Base-by-base conservation (phyloP, 176 grass and related monocot genomes). In the Puccinellia tenuiflora region DNA sequence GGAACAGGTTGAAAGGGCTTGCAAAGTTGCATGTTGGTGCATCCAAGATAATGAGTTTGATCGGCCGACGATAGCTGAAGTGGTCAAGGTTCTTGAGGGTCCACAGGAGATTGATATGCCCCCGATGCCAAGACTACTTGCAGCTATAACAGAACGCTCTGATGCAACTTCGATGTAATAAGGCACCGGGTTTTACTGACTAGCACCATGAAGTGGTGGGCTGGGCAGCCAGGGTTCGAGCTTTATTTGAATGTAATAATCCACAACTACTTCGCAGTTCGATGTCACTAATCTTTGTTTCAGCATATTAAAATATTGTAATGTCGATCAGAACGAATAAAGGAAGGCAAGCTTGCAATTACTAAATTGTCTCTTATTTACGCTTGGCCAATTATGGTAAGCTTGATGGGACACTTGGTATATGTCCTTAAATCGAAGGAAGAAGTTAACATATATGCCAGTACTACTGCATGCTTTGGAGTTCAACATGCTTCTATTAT, bases 1-100 rank as follows among this genome's bases (percentile, higher is more conserved):
- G 29, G 85, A 88, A 71, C 60, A 91, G 67, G 42, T 61, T 33
- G 81, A 80, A 45, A 82, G 52, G 35, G 85, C 56, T 48, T 85
- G 85, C 48, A 91, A 85, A 75, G 71, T 88, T 88, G 81, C 85
- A 21, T 70, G 45, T 57, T 91, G 85, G 89, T 91, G 89, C 73
- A 87, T 91, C 75, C 81, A 91, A 74, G 81, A 70, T 77, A 80
- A 85, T 33, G 89, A 91, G 75, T 60, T 73, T 63, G 20, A 50
- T 51, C 53, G 89, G 29, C 89, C 89, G 0, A 85, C 89, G 9
- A 91, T 91, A 85, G 45, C 13, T 35, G 79, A 90, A 76, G 74
- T 87, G 46, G 84, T 90, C 16, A 60, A 7, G 55, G 77, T 87
- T 83, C 79, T 90, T 29, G 88, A 90, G 26, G 74, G 84, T 42